phyloP scores from a whole-genome alignment of 768 basidiomycete species.

The Boletellus sp. region DNA sequence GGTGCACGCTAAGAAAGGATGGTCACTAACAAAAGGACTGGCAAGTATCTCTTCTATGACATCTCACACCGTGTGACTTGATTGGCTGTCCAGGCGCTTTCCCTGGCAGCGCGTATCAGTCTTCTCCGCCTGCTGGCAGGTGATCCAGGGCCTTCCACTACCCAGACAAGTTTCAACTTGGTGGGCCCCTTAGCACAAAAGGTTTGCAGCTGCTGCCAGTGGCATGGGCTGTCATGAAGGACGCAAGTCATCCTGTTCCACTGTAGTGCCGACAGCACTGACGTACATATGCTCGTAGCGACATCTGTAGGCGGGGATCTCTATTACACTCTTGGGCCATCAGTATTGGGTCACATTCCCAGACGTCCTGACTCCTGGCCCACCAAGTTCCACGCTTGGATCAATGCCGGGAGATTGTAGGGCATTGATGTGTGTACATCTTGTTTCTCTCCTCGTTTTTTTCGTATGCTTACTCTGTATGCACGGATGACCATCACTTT shows the following conservation, averaged over 20 bases:
- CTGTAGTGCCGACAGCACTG: neutral
- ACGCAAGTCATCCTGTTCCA: conserved; percentile 38
- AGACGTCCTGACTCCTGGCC: conserved; percentile 77
- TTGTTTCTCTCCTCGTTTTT: neutral
- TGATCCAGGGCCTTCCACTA: conserved; percentile 45
- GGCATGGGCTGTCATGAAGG: conserved; percentile 79
- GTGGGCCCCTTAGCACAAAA: conserved; percentile 83
- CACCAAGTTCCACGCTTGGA: conserved; percentile 71
- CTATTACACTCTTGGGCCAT: conserved; percentile 74
- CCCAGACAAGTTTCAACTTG: conserved; percentile 88
- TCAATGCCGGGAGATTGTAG: conserved; percentile 79
- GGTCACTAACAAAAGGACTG: conserved; percentile 19
- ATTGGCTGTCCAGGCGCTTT: conserved; percentile 55
- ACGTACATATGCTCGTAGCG: conserved; percentile 38
- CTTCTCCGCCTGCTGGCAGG: conserved; percentile 60
- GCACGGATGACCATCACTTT: no score
- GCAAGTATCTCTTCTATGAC: conserved; percentile 10
- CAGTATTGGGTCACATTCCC: conserved; percentile 72
- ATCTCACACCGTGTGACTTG: neutral
- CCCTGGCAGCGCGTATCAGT: conserved; percentile 70
- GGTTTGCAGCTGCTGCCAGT: conserved; percentile 70
- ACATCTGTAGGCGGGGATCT: conserved; percentile 84
- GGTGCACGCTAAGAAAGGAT: conserved; percentile 19
- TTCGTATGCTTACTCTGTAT: neutral
- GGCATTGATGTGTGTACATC: conserved; percentile 52